Conservation (phyloP, 495 filamentous ascomycete genomes). For the Elaphomyces granulatus region DNA sequence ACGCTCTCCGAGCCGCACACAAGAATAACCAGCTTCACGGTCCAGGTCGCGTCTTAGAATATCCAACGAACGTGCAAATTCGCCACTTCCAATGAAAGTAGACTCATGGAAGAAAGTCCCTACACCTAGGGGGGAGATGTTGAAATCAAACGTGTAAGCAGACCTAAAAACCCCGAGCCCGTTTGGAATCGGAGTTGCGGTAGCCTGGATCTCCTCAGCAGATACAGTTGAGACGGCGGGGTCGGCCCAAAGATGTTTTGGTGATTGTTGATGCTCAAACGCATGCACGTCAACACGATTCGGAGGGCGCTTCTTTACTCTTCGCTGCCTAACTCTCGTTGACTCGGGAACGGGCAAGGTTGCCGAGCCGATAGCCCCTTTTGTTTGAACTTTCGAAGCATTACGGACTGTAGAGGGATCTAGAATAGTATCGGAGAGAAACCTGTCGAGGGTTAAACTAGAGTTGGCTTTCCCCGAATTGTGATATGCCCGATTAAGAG, state of each 20-base stretch:
- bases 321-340: neutral
- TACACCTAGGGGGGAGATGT: conserved; percentile 45
- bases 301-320: conserved; percentile 36
- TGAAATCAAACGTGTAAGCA: conserved; percentile 62
- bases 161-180: neutral
- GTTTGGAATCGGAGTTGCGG: neutral
- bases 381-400: neutral
- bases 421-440: conserved; percentile 8
- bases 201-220: neutral
- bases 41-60: conserved; percentile 20
- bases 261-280: neutral
- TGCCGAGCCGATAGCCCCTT: neutral
- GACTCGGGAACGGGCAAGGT: neutral
- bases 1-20: conserved; percentile 35
- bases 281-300: conserved; percentile 32
- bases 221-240: neutral
- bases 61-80: conserved; percentile 39
- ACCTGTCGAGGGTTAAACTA: conserved; percentile 27
- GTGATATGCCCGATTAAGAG: conserved; percentile 16
- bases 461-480: conserved; percentile 6
- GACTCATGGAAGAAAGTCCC: conserved; percentile 64
- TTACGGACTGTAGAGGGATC: neutral
- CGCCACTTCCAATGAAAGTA: conserved; percentile 64
- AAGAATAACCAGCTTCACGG: conserved; percentile 14
- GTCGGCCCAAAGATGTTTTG: neutral